Evolutionary conservation across 2,329 filamentous ascomycete species (phyloP), one percentile per base, ranked within the genome.

Genomic region (Cephalotrichum gorgonifer): DNA sequence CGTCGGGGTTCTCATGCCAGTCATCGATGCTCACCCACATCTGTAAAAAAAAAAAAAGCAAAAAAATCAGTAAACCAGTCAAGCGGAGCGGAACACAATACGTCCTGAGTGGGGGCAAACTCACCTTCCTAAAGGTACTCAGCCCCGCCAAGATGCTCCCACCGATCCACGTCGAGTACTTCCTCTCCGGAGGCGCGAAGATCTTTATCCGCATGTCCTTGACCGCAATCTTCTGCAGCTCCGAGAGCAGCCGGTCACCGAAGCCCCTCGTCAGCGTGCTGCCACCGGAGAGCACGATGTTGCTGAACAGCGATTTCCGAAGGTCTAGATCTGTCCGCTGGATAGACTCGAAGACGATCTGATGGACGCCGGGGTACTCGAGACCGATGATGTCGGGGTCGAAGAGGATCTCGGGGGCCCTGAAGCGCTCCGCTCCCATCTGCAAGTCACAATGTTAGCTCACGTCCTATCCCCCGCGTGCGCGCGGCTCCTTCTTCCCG

Each of bases 141-240:
- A 98, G 70, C 6, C 93, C 91, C 30, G 93, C 93, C 56, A 98
- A 73, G 69, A 98, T 98, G 66, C 93, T 96, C 50, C 93, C 93
- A 55, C 93, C 93, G 58, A 97, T 97, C 93, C 93, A 98, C 28
- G 93, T 98, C 54, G 89, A 96, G 73, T 97, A 98, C 69, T 97
- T 95, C 56, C 93, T 79, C 74, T 98, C 93, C 6, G 93, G 91
- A 49, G 93, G 93, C 48, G 93, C 93, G 71, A 95, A 95, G 63
- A 98, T 98, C 76, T 96, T 95, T 73, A 98, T 97, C 61, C 90
- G 83, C 91, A 96, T 98, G 65, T 98, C 93, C 75, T 96, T 96
- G 58, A 97, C 89, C 11, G 93, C 93, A 59, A 97, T 73, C 64
- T 85, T 78, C 70, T 96, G 93, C 56, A 97, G 85, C 70, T 98